Conservation (phyloP, 2,329 filamentous ascomycete genomes). For the Biscogniauxia marginata region DNA sequence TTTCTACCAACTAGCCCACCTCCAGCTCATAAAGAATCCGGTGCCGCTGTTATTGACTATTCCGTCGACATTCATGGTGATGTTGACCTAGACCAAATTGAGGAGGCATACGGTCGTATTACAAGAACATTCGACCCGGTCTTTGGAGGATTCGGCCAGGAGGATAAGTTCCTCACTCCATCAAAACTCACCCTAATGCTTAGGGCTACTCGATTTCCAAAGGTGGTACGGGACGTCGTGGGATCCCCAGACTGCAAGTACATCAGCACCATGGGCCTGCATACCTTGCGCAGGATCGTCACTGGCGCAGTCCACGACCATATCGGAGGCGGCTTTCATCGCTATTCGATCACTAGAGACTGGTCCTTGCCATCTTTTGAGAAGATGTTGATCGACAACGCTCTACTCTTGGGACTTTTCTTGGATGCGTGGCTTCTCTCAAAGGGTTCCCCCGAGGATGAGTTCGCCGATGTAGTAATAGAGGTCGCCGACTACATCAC, state of each 20-base stretch:
- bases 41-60: conserved; percentile 19
- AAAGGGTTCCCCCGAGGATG: conserved; percentile 53
- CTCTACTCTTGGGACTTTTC: conserved; percentile 79
- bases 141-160: conserved; percentile 75
- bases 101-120: conserved; percentile 84
- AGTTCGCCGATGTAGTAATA: conserved; percentile 75
- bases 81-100: conserved; percentile 84
- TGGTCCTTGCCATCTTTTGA: conserved; percentile 97
- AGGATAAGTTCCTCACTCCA: conserved; percentile 89
- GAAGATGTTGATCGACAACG: conserved; percentile 94
- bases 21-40: conserved; percentile 6
- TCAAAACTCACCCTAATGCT: conserved; percentile 82
- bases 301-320: conserved; percentile 57
- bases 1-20: conserved; percentile 24
- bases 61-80: conserved; percentile 56
- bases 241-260: conserved; percentile 73
- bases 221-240: conserved; percentile 80
- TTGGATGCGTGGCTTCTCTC: conserved; percentile 76
- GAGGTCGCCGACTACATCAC: conserved; percentile 88
- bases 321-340: conserved; percentile 55
- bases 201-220: conserved; percentile 68
- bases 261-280: conserved; percentile 75
- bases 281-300: conserved; percentile 73
- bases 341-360: conserved; percentile 86
- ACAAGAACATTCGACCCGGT: conserved; percentile 74